phyloP scores from a whole-genome alignment of 352 stramenopile species.

The Globisporangium canariense region DNA sequence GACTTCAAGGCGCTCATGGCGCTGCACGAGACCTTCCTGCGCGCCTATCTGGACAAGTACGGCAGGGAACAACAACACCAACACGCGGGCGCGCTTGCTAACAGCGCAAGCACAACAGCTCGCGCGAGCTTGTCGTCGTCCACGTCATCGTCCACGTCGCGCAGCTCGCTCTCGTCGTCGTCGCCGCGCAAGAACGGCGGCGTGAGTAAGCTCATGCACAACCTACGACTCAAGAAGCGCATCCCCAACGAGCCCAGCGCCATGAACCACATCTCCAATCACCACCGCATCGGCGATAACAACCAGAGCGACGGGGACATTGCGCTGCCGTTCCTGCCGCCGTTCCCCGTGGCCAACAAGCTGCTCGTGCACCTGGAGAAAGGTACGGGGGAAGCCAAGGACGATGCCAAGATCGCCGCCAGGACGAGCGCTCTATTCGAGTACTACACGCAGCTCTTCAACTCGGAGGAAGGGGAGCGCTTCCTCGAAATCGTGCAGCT shows the following conservation, averaged over 20 bases:
- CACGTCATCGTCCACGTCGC: slow-evolving; percentile 35
- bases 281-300: neutral
- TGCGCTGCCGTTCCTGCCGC: slow-evolving; percentile 26
- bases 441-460: slow-evolving; percentile 70
- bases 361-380: slow-evolving; percentile 50
- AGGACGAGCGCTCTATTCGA: slow-evolving; percentile 47
- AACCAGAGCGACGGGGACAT: slow-evolving; percentile 18
- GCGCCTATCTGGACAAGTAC: slow-evolving; percentile 35
- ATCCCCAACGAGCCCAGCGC: slow-evolving; percentile 12
- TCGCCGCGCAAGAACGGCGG: slow-evolving; percentile 16
- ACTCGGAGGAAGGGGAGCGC: slow-evolving; percentile 53
- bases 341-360: slow-evolving; percentile 40
- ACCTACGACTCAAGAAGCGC: slow-evolving; percentile 28
- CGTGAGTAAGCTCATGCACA: slow-evolving; percentile 23
- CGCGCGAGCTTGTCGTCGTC: slow-evolving; percentile 45
- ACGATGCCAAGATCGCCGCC: slow-evolving; percentile 47
- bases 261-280: slow-evolving; percentile 4
- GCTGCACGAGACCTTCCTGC: slow-evolving; percentile 46
- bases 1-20: slow-evolving; percentile 56
- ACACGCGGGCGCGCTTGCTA: neutral
- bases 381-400: slow-evolving; percentile 26
- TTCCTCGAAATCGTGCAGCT: slow-evolving; percentile 47
- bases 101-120: neutral
- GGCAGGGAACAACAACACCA: slow-evolving; percentile 13
- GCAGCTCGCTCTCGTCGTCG: slow-evolving; percentile 36